A percentile compares a stretch with the other conserved stretches of the same genome.
phyloP scores from a whole-genome alignment of 2,329 filamentous ascomycete genomes.

The Phaeosphaeriaceae sp. region DNA sequence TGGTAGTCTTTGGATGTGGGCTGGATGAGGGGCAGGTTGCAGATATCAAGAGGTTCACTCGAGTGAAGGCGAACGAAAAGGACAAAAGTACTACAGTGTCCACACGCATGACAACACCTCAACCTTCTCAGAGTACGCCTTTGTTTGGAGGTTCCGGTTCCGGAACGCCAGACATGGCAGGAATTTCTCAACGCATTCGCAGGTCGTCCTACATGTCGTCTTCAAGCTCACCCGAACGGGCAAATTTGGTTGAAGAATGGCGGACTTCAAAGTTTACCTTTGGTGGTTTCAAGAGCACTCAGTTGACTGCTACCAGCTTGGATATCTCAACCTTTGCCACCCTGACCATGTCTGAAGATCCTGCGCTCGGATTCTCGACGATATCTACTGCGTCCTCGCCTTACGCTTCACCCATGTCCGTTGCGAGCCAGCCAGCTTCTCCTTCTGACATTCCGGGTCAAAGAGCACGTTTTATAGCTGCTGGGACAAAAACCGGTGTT shows the following conservation, averaged over 20 bases:
- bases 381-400: conserved; percentile 61
- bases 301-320: conserved; percentile 73
- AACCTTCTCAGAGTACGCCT: conserved; percentile 43
- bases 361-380: conserved; percentile 66
- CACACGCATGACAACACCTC: conserved; percentile 23
- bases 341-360: conserved; percentile 78
- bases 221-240: conserved; percentile 47
- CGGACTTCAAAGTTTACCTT: conserved; percentile 66
- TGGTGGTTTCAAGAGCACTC: conserved; percentile 62
- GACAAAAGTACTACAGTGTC: conserved; percentile 25
- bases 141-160: conserved; percentile 58
- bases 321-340: conserved; percentile 77
- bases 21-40: conserved; percentile 64
- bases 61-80: conserved; percentile 54
- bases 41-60: conserved; percentile 63
- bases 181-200: conserved; percentile 28
- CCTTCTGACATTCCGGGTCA: conserved; percentile 78
- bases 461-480: conserved; percentile 77
- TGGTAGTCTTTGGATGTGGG: conserved; percentile 77
- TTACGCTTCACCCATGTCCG: conserved; percentile 60
- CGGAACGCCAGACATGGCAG: conserved; percentile 27
- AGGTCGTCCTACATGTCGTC: conserved; percentile 43
- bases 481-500: conserved; percentile 79
- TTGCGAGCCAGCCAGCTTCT: conserved; percentile 52
- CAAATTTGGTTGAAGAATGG: conserved; percentile 66